Conservation (phyloP, 2,329 filamentous ascomycete genomes). For the Aspergillus vadensis region DNA sequence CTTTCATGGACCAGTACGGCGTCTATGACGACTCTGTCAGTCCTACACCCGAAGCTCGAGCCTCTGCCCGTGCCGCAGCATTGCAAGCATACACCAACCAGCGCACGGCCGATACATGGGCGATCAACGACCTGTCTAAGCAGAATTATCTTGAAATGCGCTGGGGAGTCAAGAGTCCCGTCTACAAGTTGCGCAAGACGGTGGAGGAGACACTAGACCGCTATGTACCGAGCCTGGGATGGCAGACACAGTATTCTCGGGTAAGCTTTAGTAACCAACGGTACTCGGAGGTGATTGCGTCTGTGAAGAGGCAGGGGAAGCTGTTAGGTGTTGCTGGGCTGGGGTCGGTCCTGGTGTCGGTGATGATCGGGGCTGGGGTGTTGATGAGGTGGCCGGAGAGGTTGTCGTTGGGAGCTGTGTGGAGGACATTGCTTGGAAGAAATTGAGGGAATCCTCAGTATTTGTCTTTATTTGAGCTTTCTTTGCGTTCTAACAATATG, state of each 20-base stretch:
- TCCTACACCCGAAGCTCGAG: slow-evolving; percentile 45
- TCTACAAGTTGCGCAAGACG: slow-evolving; percentile 79
- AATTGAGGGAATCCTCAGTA: too few species aligned
- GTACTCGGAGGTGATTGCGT: slow-evolving; percentile 77
- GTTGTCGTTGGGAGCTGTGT: too few species aligned
- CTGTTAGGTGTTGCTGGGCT: slow-evolving; percentile 52
- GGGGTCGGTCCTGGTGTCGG: slow-evolving; percentile 30
- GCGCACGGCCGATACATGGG: slow-evolving; percentile 75
- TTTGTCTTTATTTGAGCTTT: too few species aligned
- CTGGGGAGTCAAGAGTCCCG: slow-evolving; percentile 72
- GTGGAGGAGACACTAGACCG: slow-evolving; percentile 82
- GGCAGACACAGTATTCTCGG: slow-evolving; percentile 88
- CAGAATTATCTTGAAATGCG: slow-evolving; percentile 96
- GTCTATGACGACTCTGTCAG: slow-evolving; percentile 36
- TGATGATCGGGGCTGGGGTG: too few species aligned
- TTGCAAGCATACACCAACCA: slow-evolving; percentile 73
- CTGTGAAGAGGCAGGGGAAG: slow-evolving; percentile 68
- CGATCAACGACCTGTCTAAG: slow-evolving; percentile 89
- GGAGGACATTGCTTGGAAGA: too few species aligned
- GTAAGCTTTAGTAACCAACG: slow-evolving; percentile 92
- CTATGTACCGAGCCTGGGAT: slow-evolving; percentile 75
- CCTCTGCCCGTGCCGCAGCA: slow-evolving; percentile 48
- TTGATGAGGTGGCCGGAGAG: too few species aligned
- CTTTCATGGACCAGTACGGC: slow-evolving; percentile 71
- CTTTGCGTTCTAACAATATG: too few species aligned